These are phyloP conservation scores for Aspergillus ostianus DNA, from an alignment of 495 filamentous ascomycete species.

Conservation along the genomic window DNA sequence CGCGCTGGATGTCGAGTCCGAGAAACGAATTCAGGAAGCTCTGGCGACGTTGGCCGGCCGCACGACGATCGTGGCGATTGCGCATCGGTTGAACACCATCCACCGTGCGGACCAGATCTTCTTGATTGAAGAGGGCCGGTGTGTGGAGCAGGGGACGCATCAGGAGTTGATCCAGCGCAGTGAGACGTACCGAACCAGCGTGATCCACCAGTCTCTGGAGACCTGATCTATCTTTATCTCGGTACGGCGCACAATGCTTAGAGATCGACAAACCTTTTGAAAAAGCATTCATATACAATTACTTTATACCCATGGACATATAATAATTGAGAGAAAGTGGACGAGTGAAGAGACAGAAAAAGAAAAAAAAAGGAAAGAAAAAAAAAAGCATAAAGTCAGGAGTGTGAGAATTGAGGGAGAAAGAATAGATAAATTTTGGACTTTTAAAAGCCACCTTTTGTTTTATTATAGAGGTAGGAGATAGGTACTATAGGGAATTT, in stretches of 20 bases:
- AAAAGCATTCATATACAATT: background rate
- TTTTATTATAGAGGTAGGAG: background rate
- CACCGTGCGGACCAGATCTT: slow-evolving; percentile 72
- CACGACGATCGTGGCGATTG: slow-evolving; percentile 74
- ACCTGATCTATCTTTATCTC: slow-evolving; percentile 18
- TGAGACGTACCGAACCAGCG: slow-evolving; percentile 58
- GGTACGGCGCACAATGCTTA: background rate
- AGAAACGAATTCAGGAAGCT: slow-evolving; percentile 66
- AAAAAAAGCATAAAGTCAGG: background rate
- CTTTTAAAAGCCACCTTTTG: background rate
- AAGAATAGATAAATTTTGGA: background rate
- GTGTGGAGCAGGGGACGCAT: slow-evolving; percentile 69
- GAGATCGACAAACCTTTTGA: background rate
- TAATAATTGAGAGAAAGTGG: background rate
- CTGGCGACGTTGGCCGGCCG: slow-evolving; percentile 62
- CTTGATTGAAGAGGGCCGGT: slow-evolving; percentile 63
- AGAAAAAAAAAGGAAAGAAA: background rate
- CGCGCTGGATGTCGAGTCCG: slow-evolving; percentile 67
- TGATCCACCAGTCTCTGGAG: slow-evolving; percentile 36
- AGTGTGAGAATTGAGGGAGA: background rate
- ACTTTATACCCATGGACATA: background rate
- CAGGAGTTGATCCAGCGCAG: slow-evolving; percentile 58
- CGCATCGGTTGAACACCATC: slow-evolving; percentile 74
- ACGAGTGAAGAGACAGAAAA: background rate
- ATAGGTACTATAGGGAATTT: background rate